Percentiles rank a stretch among this genome's conserved stretches.
Evolutionary conservation across 2,329 filamentous ascomycete genomes (phyloP).

Genomic region (Talaromyces marneffei): DNA sequence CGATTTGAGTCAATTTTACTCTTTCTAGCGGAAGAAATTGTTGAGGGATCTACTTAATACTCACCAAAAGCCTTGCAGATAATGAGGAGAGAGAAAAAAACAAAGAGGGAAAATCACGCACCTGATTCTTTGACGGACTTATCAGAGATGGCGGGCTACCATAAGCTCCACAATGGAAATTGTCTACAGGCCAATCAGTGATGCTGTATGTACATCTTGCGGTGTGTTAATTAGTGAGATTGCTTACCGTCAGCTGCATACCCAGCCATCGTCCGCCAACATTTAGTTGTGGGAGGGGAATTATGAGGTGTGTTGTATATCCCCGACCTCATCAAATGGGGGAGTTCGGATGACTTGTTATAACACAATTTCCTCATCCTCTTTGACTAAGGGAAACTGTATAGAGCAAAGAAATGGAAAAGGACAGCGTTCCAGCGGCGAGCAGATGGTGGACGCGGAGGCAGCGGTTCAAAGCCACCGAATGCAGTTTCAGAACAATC

Average conservation of each 20-base stretch:
- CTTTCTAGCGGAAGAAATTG: background rate
- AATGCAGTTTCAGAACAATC: background rate
- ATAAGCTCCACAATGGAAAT: background rate
- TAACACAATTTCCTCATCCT: background rate
- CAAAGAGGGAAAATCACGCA: background rate
- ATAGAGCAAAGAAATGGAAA: background rate
- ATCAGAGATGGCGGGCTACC: background rate
- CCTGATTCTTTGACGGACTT: background rate
- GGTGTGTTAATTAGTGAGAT: background rate
- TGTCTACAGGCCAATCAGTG: background rate
- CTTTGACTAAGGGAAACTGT: background rate
- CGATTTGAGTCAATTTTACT: background rate
- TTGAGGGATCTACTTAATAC: background rate
- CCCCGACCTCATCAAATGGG: background rate
- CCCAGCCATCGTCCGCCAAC: background rate
- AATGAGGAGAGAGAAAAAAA: background rate
- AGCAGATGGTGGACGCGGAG: background rate
- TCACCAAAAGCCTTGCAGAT: background rate
- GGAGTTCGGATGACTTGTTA: background rate
- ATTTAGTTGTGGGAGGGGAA: background rate
- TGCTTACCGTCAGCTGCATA: background rate
- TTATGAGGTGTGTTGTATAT: background rate
- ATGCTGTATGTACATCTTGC: background rate
- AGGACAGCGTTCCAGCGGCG: background rate
- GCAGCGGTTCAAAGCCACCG: background rate